Percentiles rank a stretch among this genome's conserved stretches.
Evolutionary conservation across 2,329 filamentous ascomycete species (phyloP).

Genomic region (Chlorencoelia australis): DNA sequence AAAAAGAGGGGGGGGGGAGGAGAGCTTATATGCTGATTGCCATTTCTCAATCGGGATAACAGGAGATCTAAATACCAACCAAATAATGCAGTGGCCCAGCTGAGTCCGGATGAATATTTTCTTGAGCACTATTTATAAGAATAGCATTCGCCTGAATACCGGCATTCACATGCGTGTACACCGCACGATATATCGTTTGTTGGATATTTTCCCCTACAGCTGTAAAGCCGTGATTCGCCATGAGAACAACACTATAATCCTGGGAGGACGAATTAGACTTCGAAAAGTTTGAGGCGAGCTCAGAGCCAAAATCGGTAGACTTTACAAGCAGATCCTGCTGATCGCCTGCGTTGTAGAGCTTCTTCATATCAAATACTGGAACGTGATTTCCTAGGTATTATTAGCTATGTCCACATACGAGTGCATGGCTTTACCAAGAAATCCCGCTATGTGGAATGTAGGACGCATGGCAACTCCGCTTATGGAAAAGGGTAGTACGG

Average conservation of each 20-base stretch:
- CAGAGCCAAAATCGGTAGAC: conserved; percentile 26
- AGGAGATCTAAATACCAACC: too few relatives aligned
- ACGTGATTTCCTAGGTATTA: conserved; percentile 16
- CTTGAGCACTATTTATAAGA: conserved; percentile 11
- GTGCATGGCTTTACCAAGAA: conserved; percentile 27
- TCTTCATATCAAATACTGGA: conserved; percentile 27
- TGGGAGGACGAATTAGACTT: conserved; percentile 11
- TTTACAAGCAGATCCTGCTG: conserved; percentile 31
- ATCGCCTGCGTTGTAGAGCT: conserved; percentile 22
- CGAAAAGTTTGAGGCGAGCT: conserved; percentile 29
- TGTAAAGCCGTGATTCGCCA: conserved; percentile 37
- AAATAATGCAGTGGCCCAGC: too few relatives aligned
- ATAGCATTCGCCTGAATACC: conserved; percentile 32
- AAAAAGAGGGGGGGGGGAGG: too few relatives aligned
- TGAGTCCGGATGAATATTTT: not conserved
- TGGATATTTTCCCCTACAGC: conserved; percentile 29
- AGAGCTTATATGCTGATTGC: too few relatives aligned
- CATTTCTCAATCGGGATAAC: too few relatives aligned
- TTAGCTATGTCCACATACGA: conserved; percentile 1
- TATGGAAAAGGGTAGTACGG: conserved; percentile 34
- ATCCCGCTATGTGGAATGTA: conserved; percentile 34
- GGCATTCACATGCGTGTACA: conserved; percentile 37
- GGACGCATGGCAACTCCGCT: conserved; percentile 32
- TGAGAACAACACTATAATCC: conserved; percentile 31
- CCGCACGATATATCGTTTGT: conserved; percentile 31